Evolutionary conservation across 2,329 filamentous ascomycete genomes (phyloP), one percentile per base, ranked within the genome.

Genomic region (Macroventuria anomochaeta): DNA sequence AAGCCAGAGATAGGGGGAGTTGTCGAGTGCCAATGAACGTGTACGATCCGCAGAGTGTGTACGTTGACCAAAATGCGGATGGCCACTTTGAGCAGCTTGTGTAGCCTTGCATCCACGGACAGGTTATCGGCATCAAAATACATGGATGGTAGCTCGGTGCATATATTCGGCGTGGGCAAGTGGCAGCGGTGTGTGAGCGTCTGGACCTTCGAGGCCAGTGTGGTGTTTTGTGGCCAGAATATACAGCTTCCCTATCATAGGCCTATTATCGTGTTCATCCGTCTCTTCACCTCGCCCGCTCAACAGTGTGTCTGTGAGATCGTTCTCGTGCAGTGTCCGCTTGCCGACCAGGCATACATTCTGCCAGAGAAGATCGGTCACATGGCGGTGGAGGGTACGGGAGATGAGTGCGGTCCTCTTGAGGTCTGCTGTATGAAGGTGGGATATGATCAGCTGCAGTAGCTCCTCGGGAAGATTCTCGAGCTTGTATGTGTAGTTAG

Each of bases 171-270:
- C 2, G 74, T 71, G 1, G 77, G 76, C 0, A 80, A 63, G 55
- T 80, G 78, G 60, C 79, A 81, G 20, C 76, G 75, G 60, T 80
- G 77, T 10, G 73, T 78, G 6, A 81, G 58, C 5, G 65, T 67
- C 10, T 76, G 74, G 8, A 81, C 78, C 48, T 75, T 75, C 8
- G 72, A 63, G 2, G 78, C 78, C 11, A 81, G 64, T 12, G 53
- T 51, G 13, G 76, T 73, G 32, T 77, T n/a, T 78, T 5, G 61
- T 73, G 5, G 76, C 75, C 26, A 81, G 62, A 7, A 79, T 58
- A 11, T 75, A 63, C 20, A 81, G 63, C 61, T 77, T 79, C 56
- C 67, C 68, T 33, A 80, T 72, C 10, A 80, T 70, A 6, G 75
- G 75, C 10, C 72, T 77, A 53, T 80, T 78, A 36, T 73, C 70